Base-by-base conservation (phyloP, 2,329 filamentous ascomycete species). In the Erysiphe pulchra region DNA sequence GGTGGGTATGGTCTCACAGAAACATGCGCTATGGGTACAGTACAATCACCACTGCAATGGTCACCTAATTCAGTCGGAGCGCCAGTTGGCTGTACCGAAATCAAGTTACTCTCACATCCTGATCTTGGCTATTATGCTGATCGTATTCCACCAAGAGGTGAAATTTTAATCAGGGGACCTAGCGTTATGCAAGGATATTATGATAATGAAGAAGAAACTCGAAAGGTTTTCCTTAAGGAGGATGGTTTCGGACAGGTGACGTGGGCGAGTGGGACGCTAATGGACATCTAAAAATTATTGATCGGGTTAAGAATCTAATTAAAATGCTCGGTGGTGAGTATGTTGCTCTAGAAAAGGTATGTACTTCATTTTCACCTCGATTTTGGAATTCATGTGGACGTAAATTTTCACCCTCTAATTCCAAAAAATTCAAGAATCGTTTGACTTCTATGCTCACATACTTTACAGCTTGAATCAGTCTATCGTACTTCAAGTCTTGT, bases 301-400 rank as follows among this genome's bases (percentile, higher is more conserved):
- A 87, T 62, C 78, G 81, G 58, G 86, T 86, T 75, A 87, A 87
- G 74, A 87, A 87, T 63, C 62, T 87, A 52, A 81, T 94, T 61
- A 95, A 95, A 75, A 86, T 90, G 50, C 71, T 84, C 51, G 84
- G 85, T 49, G 87, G 87, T 52, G 87, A 95, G 68, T 95, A 95
- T 63, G 90, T 95, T 61, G 87, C 87, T 18, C 71, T 95, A 7
- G 87, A 95, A 66, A 94, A 86, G 24, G 40, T 42, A 42, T 30
- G 40, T 42, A 2, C 57, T 58, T 52, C 48, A 36, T 31, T 46
- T 47, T 17, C 53, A 50, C 24, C 47, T 56, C 8, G 6, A 12
- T n/a, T 32, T 38, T 16, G 31, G 24, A 18, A 20, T 3, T 24
- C 3, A 3, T 24, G 20, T 24, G 20, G 6, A 24, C 20, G 20